Conservation (phyloP, 2,329 filamentous ascomycete species). For the Sarocladium strictum region DNA sequence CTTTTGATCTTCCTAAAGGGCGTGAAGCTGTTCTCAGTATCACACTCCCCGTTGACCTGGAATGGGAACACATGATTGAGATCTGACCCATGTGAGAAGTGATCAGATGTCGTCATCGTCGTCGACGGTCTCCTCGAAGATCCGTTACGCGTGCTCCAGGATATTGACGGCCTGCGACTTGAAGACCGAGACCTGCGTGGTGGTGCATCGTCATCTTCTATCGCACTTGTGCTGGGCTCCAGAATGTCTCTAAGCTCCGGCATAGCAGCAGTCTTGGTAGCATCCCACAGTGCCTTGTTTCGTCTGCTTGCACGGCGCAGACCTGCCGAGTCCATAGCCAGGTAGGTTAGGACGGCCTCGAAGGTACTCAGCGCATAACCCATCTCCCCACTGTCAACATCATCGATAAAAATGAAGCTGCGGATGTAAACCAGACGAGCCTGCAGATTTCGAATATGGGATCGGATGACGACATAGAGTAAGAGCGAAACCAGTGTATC, state of each 20-base stretch:
- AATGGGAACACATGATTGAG: conserved; percentile 91
- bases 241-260: conserved; percentile 71
- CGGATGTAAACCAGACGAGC: conserved; percentile 91
- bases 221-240: conserved; percentile 57
- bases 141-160: conserved; percentile 41
- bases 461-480: conserved; percentile 85
- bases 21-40: conserved; percentile 23
- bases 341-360: conserved; percentile 86
- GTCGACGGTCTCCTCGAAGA: conserved; percentile 37
- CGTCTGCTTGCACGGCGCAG: conserved; percentile 78
- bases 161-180: conserved; percentile 38
- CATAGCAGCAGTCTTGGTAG: conserved; percentile 70
- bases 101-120: conserved; percentile 37
- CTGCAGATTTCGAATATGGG: conserved; percentile 80
- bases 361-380: conserved; percentile 95
- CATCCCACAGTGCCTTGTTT: conserved; percentile 85
- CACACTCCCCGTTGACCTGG: conserved; percentile 48
- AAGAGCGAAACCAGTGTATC: conserved; percentile 90
- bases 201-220: conserved; percentile 41
- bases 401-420: conserved; percentile 95
- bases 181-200: conserved; percentile 17
- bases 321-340: conserved; percentile 74
- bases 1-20: conserved; percentile 57
- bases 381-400: conserved; percentile 93
- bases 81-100: conserved; percentile 49